Evolutionary conservation across 1,284 basidiomycete genomes (phyloP), one percentile per base, ranked within the genome.

Genomic region (Ustilago xerochloae): DNA sequence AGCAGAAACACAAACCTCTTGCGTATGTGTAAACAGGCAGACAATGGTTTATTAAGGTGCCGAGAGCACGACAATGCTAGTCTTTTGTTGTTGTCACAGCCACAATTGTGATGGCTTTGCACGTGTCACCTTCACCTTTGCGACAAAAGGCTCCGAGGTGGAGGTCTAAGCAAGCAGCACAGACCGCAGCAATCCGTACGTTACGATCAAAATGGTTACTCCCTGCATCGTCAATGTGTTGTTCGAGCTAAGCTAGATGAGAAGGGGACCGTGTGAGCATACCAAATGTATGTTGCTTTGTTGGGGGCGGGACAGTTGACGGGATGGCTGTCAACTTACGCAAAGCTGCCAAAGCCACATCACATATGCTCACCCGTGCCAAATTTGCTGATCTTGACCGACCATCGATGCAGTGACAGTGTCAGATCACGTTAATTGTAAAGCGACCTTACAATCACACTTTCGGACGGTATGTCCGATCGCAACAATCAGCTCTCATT

Each of bases 121-220:
- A 13, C 13, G 41, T 24, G 12, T 20, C 41, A 43, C 41, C 12
- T 43, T 20, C 8, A 24, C 41, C 12, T 13, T 5, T 4, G 9
- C 18, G 15, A 47, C 26, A 47, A 47, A 47, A 47, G 45, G 45
- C 45, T 47, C 45, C 45, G 45, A 47, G 6, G 45, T 47, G 45
- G 45, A 47, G 45, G 45, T 43, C 41, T 24, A 15, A 24, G 12
- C 41, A 26, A 10, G 4, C 32, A 33, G 20, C n/a, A 20, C 38
- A 39, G n/a, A 6, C 5, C 38, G n/a, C n/a, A 39, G 38, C 38
- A 9, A 12, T 36, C 35, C n/a, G n/a, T n/a, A n/a, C n/a, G n/a
- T n/a, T n/a, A n/a, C n/a, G n/a, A n/a, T n/a, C n/a, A n/a, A n/a
- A n/a, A n/a, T n/a, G n/a, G n/a, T n/a, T n/a, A n/a, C n/a, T n/a